Base-by-base conservation (phyloP, 208 protist species). In the Crithidia bombi region DNA sequence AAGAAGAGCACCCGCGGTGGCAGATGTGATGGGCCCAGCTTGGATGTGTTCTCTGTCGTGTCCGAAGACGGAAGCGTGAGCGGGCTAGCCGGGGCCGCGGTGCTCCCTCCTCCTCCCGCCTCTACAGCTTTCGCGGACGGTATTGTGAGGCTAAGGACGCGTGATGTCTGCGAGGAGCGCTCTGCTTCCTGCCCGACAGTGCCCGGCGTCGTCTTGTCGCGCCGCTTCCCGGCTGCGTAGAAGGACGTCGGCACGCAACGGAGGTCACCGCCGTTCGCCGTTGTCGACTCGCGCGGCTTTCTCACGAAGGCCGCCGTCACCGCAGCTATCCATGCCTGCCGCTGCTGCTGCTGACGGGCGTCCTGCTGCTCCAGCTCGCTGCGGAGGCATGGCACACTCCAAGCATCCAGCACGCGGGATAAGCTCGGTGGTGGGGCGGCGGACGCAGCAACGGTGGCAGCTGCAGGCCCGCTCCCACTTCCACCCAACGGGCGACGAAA, bases 1-100 rank as follows among this genome's bases (percentile, higher is more conserved):
- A 91, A 92, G 67, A 91, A 91, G 32, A 95, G 77, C 33, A 83
- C 90, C 15, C 85, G 84, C 28, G 90, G 90, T 14, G 92, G 82
- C 25, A 28, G 49, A 14, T 38, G 50, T 14, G 49, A 1, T 4
- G 21, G 15, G n/a, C 50, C 49, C 14, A 17, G n/a, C 46, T 39
- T 51, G 2, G 15, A 14, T n/a, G 32, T 28, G 21, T 5, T 44
- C 23, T 54, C 43, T 11, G 55, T 21, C 17, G 33, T 0, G 12
- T 33, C 30, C 19, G 41, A 10, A 35, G 19, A 14, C 33, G 38
- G 38, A 4, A 28, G 30, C 51, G 15, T 32, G 50, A 35, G 36
- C 12, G 55, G 55, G 19, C 54, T 58, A 15, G 6, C 19, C 11
- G 32, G 21, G n/a, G 35, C 2, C 15, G 23, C 38, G 12, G 51